Evolutionary conservation across 148 eudicot species (phyloP).

Genomic region (Heliosperma pusillum): DNA sequence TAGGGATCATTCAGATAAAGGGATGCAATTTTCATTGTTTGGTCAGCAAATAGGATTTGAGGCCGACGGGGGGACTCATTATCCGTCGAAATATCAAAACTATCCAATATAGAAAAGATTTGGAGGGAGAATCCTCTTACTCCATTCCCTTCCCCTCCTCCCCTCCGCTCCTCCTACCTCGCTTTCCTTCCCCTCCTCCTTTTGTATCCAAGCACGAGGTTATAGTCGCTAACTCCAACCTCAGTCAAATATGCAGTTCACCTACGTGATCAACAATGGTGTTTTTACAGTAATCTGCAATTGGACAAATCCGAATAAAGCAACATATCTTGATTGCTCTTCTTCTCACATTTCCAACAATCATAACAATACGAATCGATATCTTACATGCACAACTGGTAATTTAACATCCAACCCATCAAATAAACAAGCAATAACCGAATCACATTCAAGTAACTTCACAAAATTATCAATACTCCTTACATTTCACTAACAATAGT

Average conservation of each 20-base stretch:
- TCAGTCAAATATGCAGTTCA: neutral
- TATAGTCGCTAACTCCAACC: neutral
- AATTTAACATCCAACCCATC: neutral
- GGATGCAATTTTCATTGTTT: neutral
- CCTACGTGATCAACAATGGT: neutral
- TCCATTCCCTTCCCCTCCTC: neutral
- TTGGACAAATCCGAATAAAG: neutral
- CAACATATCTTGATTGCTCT: neutral
- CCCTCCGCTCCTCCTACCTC: neutral
- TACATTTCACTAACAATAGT: neutral
- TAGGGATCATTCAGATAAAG: too few relatives aligned
- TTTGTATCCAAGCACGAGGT: neutral
- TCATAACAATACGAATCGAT: neutral
- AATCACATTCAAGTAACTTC: neutral
- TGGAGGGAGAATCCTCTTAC: neutral
- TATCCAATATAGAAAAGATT: neutral
- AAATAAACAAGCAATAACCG: neutral
- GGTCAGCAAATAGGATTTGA: too few relatives aligned
- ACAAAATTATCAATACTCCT: neutral
- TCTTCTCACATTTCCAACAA: neutral
- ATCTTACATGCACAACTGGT: neutral
- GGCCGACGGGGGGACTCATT: too few relatives aligned
- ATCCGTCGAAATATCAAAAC: too few relatives aligned
- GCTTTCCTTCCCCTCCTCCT: neutral
- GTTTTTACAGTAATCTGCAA: neutral